Evolutionary conservation across 805 yeast genomes (phyloP), one percentile per base, ranked within the genome.

Genomic region (Saccharomycopsis capsularis): DNA sequence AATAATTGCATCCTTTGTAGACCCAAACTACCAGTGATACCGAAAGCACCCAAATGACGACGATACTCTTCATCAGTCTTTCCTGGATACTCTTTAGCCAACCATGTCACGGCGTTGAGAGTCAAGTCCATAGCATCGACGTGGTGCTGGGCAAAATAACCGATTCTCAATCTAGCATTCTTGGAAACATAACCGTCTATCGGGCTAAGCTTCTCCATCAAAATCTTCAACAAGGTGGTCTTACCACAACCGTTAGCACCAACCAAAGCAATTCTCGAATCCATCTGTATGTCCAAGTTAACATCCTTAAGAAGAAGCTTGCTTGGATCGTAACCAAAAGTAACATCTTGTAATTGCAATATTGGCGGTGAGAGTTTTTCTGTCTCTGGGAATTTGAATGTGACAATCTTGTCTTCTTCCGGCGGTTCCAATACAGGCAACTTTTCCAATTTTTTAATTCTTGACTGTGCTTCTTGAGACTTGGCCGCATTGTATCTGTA

Each of bases 231-330:
- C 54, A 93, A 71, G 2, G 99, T 93, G 9, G 99, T 90, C 66
- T 93, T 93, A 85, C 99, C 99, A 63, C 96, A 87, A 71, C 99
- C 99, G 64, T 93, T 93, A 52, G 97, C 98, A 76, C 99, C 99
- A 52, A 93, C 96, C 52, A 93, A 73, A 0, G 98, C 99, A 59
- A 93, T 85, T 65, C 99, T 78, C 1, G 97, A 89, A 60, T 90
- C 86, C 86, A 91, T 74, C 66, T 87, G 95, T 47, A 93, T 87
- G 57, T 88, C 95, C 53, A 93, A 66, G 57, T 90, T 95, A 38
- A 90, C 97, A 57, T 87, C 71, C 27, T 75, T 73, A 55, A 91
- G 68, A 51, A 90, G 66, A 27, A 87, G 68, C 48, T 79, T 80
- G 2, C 71, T 69, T 4, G 84, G 81, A 42, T 69, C 67, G 65